Percentiles rank a stretch among this genome's conserved stretches.
These are phyloP conservation scores for Cladorrhinum samala DNA, from an alignment of 495 filamentous ascomycete genomes.

Conservation along the genomic window DNA sequence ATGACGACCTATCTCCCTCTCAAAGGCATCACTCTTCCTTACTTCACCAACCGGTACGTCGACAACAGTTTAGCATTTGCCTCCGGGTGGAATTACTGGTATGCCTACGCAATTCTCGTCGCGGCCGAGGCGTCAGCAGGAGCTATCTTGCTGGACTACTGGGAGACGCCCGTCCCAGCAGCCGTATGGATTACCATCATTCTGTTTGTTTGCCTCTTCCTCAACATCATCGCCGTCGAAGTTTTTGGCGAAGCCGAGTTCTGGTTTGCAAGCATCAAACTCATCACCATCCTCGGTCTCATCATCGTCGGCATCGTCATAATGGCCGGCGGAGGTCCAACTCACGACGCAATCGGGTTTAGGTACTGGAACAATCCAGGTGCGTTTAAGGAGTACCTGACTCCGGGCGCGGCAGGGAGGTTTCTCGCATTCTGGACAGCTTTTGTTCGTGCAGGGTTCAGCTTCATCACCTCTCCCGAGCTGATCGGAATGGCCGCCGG, in stretches of 20 bases:
- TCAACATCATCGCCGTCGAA: constrained; percentile 45
- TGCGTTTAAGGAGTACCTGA: constrained; percentile 57
- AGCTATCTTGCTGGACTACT: constrained; percentile 51
- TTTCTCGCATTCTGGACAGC: constrained; percentile 45
- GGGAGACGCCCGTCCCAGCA: constrained; percentile 43
- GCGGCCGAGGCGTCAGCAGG: constrained; percentile 47
- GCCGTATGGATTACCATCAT: constrained; percentile 57
- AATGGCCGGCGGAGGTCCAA: constrained; percentile 58
- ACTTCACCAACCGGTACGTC: constrained; percentile 69
- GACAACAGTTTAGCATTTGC: constrained; percentile 73
- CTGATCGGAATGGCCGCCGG: constrained; percentile 61
- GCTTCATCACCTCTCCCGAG: constrained; percentile 45
- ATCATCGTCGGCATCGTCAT: constrained; percentile 68
- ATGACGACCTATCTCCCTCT: constrained; percentile 60
- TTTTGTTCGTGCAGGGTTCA: constrained; percentile 42
- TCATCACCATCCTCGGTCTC: constrained; percentile 62
- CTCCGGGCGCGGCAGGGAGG: constrained; percentile 41
- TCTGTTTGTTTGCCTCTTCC: constrained; percentile 34
- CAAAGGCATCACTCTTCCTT: constrained; percentile 47
- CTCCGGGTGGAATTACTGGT: constrained; percentile 70
- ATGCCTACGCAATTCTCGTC: constrained; percentile 43
- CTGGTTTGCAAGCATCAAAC: constrained; percentile 60
- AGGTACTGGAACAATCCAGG: constrained; percentile 67
- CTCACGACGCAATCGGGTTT: constrained; percentile 54
- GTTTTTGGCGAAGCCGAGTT: constrained; percentile 61